Evolutionary conservation across 768 basidiomycete species (phyloP).

Genomic region (Leccinum incarnatum): DNA sequence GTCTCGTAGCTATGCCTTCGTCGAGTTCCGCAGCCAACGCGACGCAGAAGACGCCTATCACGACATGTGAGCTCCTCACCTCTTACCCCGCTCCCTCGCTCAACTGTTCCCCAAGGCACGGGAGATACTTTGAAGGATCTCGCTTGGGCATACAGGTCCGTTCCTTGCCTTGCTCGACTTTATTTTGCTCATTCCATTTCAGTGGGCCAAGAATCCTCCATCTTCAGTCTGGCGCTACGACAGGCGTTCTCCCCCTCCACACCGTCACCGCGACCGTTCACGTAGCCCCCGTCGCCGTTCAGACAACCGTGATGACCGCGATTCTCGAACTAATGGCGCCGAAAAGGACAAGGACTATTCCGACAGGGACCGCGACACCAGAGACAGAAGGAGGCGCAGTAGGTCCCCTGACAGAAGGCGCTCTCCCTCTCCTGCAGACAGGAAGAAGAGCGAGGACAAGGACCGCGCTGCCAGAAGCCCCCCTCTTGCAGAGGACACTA

Average conservation of each 20-base stretch:
- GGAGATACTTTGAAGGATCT: conserved; percentile 68
- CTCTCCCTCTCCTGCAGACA: conserved; percentile 40
- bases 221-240: conserved; percentile 81
- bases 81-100: conserved; percentile 3
- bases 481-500: conserved; percentile 43
- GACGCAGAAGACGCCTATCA: conserved; percentile 84
- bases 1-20: conserved; percentile 77
- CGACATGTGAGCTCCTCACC: conserved; percentile 58
- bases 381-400: conserved; percentile 50
- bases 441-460: conserved; percentile 44
- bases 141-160: conserved; percentile 72
- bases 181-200: not conserved
- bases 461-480: conserved; percentile 48
- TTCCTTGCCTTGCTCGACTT: not conserved
- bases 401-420: conserved; percentile 47
- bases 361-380: conserved; percentile 35
- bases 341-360: conserved; percentile 33
- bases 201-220: conserved; percentile 85
- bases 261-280: conserved; percentile 46
- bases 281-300: conserved; percentile 51
- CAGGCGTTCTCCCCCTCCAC: conserved; percentile 47
- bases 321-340: conserved; percentile 35
- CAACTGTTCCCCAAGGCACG: conserved; percentile 53
- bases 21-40: conserved; percentile 75
- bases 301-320: conserved; percentile 39